Conservation (phyloP, 129 eudicot genomes). For the Artemisia annua region DNA sequence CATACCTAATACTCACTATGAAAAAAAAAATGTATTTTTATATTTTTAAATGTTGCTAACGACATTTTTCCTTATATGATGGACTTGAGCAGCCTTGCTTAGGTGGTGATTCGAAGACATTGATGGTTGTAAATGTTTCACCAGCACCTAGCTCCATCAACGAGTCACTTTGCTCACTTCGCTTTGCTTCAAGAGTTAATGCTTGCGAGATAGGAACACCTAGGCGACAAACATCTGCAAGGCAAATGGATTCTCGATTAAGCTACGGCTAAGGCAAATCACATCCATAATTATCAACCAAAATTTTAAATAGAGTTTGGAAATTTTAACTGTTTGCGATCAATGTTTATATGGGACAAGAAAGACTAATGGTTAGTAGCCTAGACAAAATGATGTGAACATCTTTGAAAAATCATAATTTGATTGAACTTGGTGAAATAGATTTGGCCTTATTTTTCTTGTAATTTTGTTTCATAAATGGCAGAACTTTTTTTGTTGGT, state of each 20-base stretch:
- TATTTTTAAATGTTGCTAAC: background rate
- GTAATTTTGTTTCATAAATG: conserved; percentile 2
- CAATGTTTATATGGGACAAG: conserved; percentile 42
- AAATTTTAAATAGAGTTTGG: conserved; percentile 26
- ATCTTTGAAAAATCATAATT: conserved; percentile 18
- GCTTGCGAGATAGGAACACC: conserved; percentile 97
- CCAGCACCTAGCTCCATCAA: conserved; percentile 73
- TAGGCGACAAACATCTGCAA: conserved; percentile 63
- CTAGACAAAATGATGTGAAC: conserved; percentile 20
- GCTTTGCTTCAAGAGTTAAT: conserved; percentile 94
- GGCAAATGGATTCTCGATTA: conserved; percentile 61
- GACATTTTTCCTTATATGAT: background rate
- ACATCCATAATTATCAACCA: conserved; percentile 30
- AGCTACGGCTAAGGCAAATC: conserved; percentile 59
- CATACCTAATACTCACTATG: background rate
- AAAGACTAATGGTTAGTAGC: conserved; percentile 23
- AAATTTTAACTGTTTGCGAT: conserved; percentile 33
- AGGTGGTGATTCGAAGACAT: conserved; percentile 95
- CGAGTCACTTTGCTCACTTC: conserved; percentile 88
- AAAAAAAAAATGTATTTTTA: background rate
- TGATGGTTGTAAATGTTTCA: conserved; percentile 89
- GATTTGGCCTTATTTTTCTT: conserved; percentile 2
- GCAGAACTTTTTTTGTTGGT: background rate
- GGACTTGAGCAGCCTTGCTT: conserved; percentile 75
- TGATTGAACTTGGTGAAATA: conserved; percentile 11